Conservation (phyloP, 2,329 filamentous ascomycete genomes). For the Epichloe bromicola region DNA sequence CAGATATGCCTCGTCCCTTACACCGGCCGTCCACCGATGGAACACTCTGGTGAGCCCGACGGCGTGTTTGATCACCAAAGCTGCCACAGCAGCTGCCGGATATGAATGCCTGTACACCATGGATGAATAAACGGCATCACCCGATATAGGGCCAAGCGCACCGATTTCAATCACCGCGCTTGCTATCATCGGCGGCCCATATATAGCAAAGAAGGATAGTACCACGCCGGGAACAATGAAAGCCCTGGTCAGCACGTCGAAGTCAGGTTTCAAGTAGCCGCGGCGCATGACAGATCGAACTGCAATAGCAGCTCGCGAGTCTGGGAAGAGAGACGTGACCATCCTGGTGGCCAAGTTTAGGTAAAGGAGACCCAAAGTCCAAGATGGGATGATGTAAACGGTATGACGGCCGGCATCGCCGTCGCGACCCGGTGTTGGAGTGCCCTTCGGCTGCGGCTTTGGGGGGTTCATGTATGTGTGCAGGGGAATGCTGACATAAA, state of each 20-base stretch:
- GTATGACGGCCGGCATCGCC: constrained; percentile 40
- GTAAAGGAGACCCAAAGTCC: constrained; percentile 86
- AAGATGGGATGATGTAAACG: constrained; percentile 81
- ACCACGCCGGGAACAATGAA: constrained; percentile 67
- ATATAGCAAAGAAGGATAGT: constrained; percentile 48
- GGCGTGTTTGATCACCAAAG: constrained; percentile 28
- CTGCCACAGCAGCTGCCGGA: constrained; percentile 45
- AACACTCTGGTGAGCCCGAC: constrained; percentile 48
- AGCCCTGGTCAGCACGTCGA: constrained; percentile 65
- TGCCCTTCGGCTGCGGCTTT: constrained; percentile 15
- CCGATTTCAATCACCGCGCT: constrained; percentile 15
- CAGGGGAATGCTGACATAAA: constrained; percentile 79
- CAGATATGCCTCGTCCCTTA: constrained; percentile 89
- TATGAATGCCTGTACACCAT: constrained; percentile 51
- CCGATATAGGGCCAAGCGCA: constrained; percentile 12
- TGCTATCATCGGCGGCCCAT: constrained; percentile 50
- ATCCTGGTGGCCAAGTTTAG: constrained; percentile 65
- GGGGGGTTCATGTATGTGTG: constrained; percentile 58
- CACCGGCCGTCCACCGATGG: constrained; percentile 62
- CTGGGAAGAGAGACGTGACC: constrained; percentile 52
- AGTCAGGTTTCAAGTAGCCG: constrained; percentile 70
- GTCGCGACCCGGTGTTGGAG: constrained; percentile 6
- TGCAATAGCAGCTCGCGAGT: constrained; percentile 60
- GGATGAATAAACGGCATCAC: constrained; percentile 17
- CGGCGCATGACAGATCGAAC: constrained; percentile 59